phyloP scores from a whole-genome alignment of 75 land plant genomes.

The Sequoiadendron giganteum region DNA sequence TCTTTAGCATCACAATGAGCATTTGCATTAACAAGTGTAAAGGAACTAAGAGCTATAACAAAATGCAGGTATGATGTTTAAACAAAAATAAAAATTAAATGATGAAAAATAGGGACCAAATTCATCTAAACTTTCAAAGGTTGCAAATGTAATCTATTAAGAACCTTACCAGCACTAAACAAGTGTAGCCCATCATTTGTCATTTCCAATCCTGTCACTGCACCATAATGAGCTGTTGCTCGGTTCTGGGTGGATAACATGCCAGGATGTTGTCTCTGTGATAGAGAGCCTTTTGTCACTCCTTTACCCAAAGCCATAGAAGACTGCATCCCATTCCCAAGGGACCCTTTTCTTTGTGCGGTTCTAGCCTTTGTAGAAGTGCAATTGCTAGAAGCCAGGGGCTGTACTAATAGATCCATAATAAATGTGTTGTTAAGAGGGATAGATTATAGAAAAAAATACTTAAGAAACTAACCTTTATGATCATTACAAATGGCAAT shows the following conservation, averaged over 20 bases:
- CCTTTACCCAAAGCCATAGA: conserved; percentile 12
- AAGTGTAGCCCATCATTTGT: conserved; percentile 86
- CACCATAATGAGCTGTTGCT: conserved; percentile 93
- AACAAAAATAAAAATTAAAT: not conserved
- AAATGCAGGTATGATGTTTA: not conserved
- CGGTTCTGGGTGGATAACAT: conserved; percentile 64
- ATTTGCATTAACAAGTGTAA: not conserved
- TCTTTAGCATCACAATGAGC: conserved; percentile 4
- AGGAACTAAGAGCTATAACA: not conserved
- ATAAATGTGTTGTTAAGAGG: conserved; percentile 8
- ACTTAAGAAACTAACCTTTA: not conserved
- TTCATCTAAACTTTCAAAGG: not conserved
- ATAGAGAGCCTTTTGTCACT: conserved; percentile 28
- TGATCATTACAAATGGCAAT: not conserved
- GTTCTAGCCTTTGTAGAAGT: conserved; percentile 18
- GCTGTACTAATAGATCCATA: conserved; percentile 27
- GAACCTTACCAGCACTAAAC: conserved; percentile 77
- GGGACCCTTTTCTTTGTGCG: conserved; percentile 32
- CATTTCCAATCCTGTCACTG: conserved; percentile 76
- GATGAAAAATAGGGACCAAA: not conserved
- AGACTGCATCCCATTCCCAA: conserved; percentile 31
- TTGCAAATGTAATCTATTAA: not conserved
- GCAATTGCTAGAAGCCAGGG: conserved; percentile 25
- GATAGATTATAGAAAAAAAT: not conserved
- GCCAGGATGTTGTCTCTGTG: conserved; percentile 79